A percentile compares a stretch with the other conserved stretches of the same genome.
phyloP scores from a whole-genome alignment of 2,329 filamentous ascomycete genomes.

The Boeremia lycopersici region DNA sequence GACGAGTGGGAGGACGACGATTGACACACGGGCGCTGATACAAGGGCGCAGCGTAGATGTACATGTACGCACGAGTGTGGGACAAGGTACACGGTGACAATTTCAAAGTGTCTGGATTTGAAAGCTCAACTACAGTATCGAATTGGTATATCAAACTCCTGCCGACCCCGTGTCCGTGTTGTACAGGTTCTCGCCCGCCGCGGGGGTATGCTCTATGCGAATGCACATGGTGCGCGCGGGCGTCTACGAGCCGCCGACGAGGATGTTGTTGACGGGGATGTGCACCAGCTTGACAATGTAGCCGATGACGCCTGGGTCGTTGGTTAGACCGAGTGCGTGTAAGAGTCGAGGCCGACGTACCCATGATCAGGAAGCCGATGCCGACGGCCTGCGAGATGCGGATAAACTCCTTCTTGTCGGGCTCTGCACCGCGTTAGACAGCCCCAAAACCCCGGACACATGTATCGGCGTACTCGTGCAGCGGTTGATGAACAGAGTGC shows the following conservation, averaged over 20 bases:
- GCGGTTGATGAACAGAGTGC: conserved; percentile 56
- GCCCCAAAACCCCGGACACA: too few relatives aligned
- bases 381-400: conserved; percentile 59
- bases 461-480: conserved; percentile 55
- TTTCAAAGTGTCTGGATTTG: too few relatives aligned
- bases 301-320: conserved; percentile 55
- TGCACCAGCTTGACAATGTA: conserved; percentile 61
- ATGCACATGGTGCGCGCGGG: too few relatives aligned
- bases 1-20: too few relatives aligned
- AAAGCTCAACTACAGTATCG: too few relatives aligned
- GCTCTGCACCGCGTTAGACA: too few relatives aligned
- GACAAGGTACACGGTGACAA: too few relatives aligned
- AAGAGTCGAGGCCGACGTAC: too few relatives aligned
- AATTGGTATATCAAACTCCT: conserved; percentile 47
- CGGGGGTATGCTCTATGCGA: conserved; percentile 3
- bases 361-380: conserved; percentile 60
- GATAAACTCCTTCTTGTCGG: conserved; percentile 47
- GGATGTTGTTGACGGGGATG: conserved; percentile 61
- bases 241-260: conserved; percentile 52
- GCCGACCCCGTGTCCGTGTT: conserved; percentile 40
- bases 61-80: too few relatives aligned
- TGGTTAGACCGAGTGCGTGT: too few relatives aligned
- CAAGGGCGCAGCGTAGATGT: too few relatives aligned
- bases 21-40: too few relatives aligned
- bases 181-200: conserved; percentile 36